phyloP scores from a whole-genome alignment of 164 flowering plant species.

The Santalum album region DNA sequence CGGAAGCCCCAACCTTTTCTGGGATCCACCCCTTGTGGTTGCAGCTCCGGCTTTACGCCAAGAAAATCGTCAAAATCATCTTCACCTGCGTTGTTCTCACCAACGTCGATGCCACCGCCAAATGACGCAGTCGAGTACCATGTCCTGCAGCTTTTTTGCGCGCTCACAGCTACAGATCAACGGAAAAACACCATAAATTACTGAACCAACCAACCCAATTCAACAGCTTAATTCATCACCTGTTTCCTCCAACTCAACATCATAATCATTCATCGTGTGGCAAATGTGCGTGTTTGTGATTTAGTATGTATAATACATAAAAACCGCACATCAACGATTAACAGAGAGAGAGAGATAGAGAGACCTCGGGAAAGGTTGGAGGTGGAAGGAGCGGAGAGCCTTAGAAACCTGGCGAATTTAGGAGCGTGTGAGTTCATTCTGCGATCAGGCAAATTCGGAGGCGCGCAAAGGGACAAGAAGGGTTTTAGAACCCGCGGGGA shows the following conservation, averaged over 20 bases:
- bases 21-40: slow-evolving; percentile 84
- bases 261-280: not conserved
- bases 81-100: slow-evolving; percentile 17
- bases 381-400: slow-evolving; percentile 8
- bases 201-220: not conserved
- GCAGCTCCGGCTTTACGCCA: slow-evolving; percentile 36
- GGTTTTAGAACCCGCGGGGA: slow-evolving; percentile 10
- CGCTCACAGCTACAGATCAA: slow-evolving; percentile 15
- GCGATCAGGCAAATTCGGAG: not conserved
- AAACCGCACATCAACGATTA: too few relatives aligned
- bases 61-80: slow-evolving; percentile 35
- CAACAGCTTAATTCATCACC: not conserved
- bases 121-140: slow-evolving; percentile 39
- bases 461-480: slow-evolving; percentile 10
- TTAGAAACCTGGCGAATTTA: slow-evolving; percentile 13
- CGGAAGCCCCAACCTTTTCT: slow-evolving; percentile 79
- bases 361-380: not conserved
- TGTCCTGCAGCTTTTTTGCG: slow-evolving; percentile 32
- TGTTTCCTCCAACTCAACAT: not conserved
- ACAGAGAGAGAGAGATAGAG: not conserved
- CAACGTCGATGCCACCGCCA: slow-evolving; percentile 12
- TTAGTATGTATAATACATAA: too few relatives aligned
- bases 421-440: slow-evolving; percentile 19
- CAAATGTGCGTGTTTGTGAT: too few relatives aligned
- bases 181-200: slow-evolving; percentile 1